Conservation (phyloP, 2,329 filamentous ascomycete genomes). For the Colletotrichum higginsianum region DNA sequence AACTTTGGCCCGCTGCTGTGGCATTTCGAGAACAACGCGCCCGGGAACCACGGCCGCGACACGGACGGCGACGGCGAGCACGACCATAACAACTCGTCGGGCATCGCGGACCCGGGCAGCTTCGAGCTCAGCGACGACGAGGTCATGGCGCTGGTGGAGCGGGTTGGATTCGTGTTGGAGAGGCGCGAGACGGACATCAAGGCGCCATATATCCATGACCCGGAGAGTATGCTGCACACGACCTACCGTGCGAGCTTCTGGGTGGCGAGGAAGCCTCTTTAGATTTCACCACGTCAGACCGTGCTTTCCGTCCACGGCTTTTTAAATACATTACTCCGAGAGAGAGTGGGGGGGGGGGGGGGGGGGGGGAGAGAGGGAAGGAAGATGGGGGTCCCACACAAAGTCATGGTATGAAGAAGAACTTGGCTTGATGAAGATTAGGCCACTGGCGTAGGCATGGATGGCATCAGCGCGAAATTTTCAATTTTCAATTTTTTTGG, state of each 20-base stretch:
- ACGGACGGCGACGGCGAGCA: constrained; percentile 66
- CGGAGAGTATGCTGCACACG: constrained; percentile 87
- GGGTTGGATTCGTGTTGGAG: constrained; percentile 83
- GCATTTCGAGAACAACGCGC: constrained; percentile 89
- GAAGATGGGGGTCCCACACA: no score
- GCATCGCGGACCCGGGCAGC: constrained; percentile 89
- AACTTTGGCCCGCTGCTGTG: constrained; percentile 94
- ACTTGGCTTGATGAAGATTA: no score
- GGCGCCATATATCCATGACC: constrained; percentile 90
- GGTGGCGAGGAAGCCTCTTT: constrained; percentile 81
- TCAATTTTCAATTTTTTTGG: constrained; percentile 8
- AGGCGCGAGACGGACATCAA: constrained; percentile 71
- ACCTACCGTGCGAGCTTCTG: constrained; percentile 86
- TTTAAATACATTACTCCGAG: background rate
- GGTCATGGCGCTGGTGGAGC: constrained; percentile 81
- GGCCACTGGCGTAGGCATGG: background rate
- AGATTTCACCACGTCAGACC: background rate
- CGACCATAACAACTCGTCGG: constrained; percentile 66
- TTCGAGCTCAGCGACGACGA: constrained; percentile 94
- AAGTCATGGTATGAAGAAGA: no score
- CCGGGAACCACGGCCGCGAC: constrained; percentile 69
- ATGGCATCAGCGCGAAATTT: background rate
- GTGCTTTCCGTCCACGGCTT: background rate
- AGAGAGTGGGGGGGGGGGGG: no score
- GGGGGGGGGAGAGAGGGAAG: no score